Evolutionary conservation across 2,329 filamentous ascomycete genomes (phyloP).

Genomic region (Sarocladiaceae sp.): DNA sequence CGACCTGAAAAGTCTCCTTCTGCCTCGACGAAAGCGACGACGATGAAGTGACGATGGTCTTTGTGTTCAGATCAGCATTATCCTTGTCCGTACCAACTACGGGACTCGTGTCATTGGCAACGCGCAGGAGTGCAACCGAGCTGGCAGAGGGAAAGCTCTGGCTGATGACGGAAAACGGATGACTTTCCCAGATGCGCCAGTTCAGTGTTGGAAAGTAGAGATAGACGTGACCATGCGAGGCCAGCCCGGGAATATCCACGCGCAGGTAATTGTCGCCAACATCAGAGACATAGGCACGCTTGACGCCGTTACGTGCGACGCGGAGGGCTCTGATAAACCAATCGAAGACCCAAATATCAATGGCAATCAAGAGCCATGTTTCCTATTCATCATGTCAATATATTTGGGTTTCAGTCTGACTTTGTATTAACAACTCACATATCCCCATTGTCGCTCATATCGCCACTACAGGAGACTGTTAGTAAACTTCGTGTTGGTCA

Average conservation of each 20-base stretch:
- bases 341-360: slow-evolving; percentile 22
- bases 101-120: neutral
- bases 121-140: too few species aligned
- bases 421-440: slow-evolving; percentile 22
- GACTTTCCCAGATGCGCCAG: slow-evolving; percentile 25
- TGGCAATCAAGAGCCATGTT: slow-evolving; percentile 21
- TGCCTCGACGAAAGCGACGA: too few species aligned
- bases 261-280: slow-evolving; percentile 22
- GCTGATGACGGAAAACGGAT: slow-evolving; percentile 22
- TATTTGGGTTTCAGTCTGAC: neutral
- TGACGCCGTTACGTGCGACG: slow-evolving; percentile 15
- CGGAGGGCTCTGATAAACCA: slow-evolving; percentile 15
- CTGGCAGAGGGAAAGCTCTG: too few species aligned
- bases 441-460: slow-evolving; percentile 36
- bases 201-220: slow-evolving; percentile 21
- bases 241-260: slow-evolving; percentile 19
- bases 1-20: too few species aligned
- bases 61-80: too few species aligned
- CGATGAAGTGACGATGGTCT: too few species aligned
- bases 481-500: neutral
- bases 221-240: slow-evolving; percentile 22
- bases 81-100: too few species aligned
- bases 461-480: slow-evolving; percentile 15
- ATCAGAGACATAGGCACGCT: slow-evolving; percentile 16
- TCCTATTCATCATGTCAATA: slow-evolving; percentile 7